These are phyloP conservation scores for Nakaseomyces glabratus DNA, from an alignment of 1,139 yeast genomes.

Conservation along the genomic window DNA sequence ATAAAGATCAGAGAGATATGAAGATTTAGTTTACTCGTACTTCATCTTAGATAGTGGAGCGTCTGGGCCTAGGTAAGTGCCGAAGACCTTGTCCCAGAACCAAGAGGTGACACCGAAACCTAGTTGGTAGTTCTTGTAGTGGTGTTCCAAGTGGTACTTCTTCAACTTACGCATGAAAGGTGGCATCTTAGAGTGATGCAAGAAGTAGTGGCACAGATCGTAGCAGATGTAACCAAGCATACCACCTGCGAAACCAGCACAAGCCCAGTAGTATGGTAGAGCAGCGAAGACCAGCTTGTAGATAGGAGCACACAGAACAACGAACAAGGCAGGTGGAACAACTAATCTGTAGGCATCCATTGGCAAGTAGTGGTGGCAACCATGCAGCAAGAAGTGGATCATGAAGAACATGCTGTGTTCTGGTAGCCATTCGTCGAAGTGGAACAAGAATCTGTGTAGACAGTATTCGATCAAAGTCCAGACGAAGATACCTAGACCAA, in stretches of 20 bases:
- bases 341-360: slow-evolving; percentile 92
- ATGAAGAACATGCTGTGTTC: slow-evolving; percentile 67
- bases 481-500: slow-evolving; percentile 60
- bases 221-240: slow-evolving; percentile 85
- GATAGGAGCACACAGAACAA: slow-evolving; percentile 49
- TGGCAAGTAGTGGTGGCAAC: slow-evolving; percentile 94
- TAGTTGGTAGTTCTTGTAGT: slow-evolving; percentile 88
- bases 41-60: slow-evolving; percentile 31
- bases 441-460: slow-evolving; percentile 87
- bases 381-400: slow-evolving; percentile 83
- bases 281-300: slow-evolving; percentile 49
- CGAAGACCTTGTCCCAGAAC: slow-evolving; percentile 90
- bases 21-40: slow-evolving; percentile 23
- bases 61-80: slow-evolving; percentile 45
- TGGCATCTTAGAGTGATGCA: slow-evolving; percentile 84
- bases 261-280: slow-evolving; percentile 51
- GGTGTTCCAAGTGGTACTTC: slow-evolving; percentile 91
- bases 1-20: too few relatives aligned
- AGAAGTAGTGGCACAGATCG: slow-evolving; percentile 80
- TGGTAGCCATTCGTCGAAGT: slow-evolving; percentile 78
- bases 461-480: slow-evolving; percentile 91
- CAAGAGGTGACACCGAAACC: slow-evolving; percentile 93
- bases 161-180: slow-evolving; percentile 65
- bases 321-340: slow-evolving; percentile 85
- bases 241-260: slow-evolving; percentile 84